Percentiles rank a stretch among this genome's conserved stretches.
Evolutionary conservation across 169 alveolate genomes (phyloP).

Genomic region (Eimeria brunetti): DNA sequence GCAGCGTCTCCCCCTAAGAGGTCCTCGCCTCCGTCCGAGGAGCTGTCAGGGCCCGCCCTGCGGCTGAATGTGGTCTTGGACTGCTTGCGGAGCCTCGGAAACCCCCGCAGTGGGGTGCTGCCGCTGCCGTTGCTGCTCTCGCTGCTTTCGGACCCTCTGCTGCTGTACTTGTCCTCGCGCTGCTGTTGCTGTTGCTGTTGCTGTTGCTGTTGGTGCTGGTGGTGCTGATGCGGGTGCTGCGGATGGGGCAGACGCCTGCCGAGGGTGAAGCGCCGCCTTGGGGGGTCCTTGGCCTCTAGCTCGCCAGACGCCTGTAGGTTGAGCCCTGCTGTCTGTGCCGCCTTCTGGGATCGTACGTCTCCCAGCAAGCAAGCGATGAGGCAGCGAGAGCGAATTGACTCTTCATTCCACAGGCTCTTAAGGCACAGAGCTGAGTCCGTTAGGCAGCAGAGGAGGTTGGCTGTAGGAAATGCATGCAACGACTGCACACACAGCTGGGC

Average conservation of each 20-base stretch:
- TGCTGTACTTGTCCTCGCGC: conserved; percentile 27
- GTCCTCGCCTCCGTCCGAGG: conserved; percentile 7
- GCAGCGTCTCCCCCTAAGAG: neutral
- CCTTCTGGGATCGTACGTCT: conserved; percentile 55
- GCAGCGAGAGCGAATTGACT: conserved; percentile 37
- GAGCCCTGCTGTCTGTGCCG: conserved; percentile 51
- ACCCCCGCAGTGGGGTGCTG: neutral
- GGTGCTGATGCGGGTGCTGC: conserved; percentile 4
- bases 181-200: conserved; percentile 40
- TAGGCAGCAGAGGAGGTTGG: conserved; percentile 43
- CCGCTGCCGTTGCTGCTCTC: conserved; percentile 42
- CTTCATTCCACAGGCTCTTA: conserved; percentile 44
- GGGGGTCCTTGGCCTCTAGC: neutral
- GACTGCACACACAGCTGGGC: conserved; percentile 62
- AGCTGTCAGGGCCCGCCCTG: conserved; percentile 38
- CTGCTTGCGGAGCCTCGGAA: conserved; percentile 21
- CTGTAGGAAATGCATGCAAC: conserved; percentile 74
- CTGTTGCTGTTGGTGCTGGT: conserved; percentile 31
- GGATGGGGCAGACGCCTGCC: neutral
- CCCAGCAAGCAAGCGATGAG: conserved; percentile 67
- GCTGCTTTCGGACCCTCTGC: conserved; percentile 49
- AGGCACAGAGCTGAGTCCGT: conserved; percentile 63
- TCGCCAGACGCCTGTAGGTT: conserved; percentile 46
- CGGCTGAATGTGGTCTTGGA: conserved; percentile 52
- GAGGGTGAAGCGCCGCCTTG: conserved; percentile 46